Percentiles rank a stretch among this genome's conserved stretches.
Evolutionary conservation across 164 flowering plant genomes (phyloP).

Genomic region (Berberis vulgaris): DNA sequence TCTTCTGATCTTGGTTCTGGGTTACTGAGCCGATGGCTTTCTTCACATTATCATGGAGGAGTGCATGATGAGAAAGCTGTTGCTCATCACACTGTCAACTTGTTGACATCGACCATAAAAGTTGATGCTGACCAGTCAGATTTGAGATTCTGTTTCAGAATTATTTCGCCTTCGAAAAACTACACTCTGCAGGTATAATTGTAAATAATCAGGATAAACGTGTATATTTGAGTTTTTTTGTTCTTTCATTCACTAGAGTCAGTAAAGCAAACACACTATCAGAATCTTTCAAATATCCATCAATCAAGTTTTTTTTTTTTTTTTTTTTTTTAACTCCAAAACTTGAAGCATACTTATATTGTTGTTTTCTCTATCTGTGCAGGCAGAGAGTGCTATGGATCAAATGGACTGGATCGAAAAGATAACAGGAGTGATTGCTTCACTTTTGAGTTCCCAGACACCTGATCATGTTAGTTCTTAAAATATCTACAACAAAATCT

Average conservation of each 20-base stretch:
- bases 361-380: conserved; percentile 22
- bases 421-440: conserved; percentile 85
- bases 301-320: no score
- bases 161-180: conserved; percentile 77
- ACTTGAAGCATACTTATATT: background rate
- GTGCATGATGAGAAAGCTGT: conserved; percentile 79
- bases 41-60: conserved; percentile 74
- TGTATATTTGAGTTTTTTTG: background rate
- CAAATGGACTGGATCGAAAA: conserved; percentile 96
- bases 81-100: conserved; percentile 78
- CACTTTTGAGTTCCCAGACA: conserved; percentile 66
- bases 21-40: conserved; percentile 73
- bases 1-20: conserved; percentile 75
- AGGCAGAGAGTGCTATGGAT: conserved; percentile 84
- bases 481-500: background rate
- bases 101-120: conserved; percentile 82
- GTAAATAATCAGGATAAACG: background rate
- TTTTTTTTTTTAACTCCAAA: no score
- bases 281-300: no score
- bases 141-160: conserved; percentile 81
- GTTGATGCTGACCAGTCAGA: conserved; percentile 84
- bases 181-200: conserved; percentile 73
- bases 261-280: no score
- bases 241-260: no score
- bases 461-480: conserved; percentile 52